These are phyloP conservation scores for Triangularia setosa DNA, from an alignment of 2,329 filamentous ascomycete species.

Conservation along the genomic window DNA sequence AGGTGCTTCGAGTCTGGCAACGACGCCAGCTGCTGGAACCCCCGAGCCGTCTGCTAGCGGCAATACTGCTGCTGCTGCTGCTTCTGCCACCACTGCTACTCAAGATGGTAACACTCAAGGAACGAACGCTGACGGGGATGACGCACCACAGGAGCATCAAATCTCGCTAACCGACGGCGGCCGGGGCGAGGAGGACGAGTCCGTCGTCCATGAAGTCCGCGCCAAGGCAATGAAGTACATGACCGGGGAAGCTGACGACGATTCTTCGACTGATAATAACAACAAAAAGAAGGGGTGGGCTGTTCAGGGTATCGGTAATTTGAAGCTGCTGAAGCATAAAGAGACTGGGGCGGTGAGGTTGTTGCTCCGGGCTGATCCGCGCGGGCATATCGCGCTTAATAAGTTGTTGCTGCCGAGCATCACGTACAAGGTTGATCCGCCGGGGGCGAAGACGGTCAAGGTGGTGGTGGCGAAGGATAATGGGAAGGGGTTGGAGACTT, in stretches of 20 bases:
- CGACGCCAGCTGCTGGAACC: constrained; percentile 55
- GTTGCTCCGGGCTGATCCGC: constrained; percentile 69
- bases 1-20: constrained; percentile 58
- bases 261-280: constrained; percentile 38
- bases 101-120: constrained; percentile 39
- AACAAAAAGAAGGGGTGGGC: constrained; percentile 60
- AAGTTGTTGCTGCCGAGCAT: constrained; percentile 58
- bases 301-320: constrained; percentile 65
- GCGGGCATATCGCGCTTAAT: constrained; percentile 72
- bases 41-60: constrained; percentile 48
- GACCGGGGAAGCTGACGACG: constrained; percentile 41
- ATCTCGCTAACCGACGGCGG: constrained; percentile 65
- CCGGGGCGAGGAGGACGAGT: constrained; percentile 69
- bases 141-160: constrained; percentile 58
- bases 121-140: constrained; percentile 49
- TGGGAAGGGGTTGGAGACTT: constrained; percentile 61
- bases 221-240: constrained; percentile 65
- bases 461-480: constrained; percentile 54
- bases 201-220: constrained; percentile 64
- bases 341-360: constrained; percentile 63
- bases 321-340: constrained; percentile 72
- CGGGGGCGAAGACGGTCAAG: constrained; percentile 54
- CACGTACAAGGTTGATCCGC: constrained; percentile 55
- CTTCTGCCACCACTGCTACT: constrained; percentile 31
- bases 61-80: not conserved